A percentile compares a stretch with the other conserved stretches of the same genome.
Conservation (phyloP, 768 basidiomycete genomes). For the Psilocybe sp. region DNA sequence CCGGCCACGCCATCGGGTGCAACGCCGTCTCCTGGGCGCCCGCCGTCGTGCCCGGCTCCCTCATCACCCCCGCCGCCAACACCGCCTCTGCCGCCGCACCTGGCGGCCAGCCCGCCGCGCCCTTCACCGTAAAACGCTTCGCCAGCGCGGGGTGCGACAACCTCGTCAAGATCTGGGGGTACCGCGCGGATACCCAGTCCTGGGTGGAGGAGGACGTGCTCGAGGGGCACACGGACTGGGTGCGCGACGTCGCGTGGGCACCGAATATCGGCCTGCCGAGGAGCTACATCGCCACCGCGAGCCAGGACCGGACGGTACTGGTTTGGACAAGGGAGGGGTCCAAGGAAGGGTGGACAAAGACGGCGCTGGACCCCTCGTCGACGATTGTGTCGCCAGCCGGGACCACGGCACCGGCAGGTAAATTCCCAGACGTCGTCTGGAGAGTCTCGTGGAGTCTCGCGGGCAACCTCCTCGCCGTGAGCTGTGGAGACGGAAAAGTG, state of each 20-base stretch:
- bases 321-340: conserved; percentile 90
- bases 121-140: conserved; percentile 82
- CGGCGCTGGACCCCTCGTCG: conserved; percentile 69
- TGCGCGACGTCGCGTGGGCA: conserved; percentile 98
- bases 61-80: conserved; percentile 66
- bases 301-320: conserved; percentile 88
- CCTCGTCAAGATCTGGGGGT: conserved; percentile 91
- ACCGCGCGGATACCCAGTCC: conserved; percentile 79
- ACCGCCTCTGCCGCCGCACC: conserved; percentile 46
- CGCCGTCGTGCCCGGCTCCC: conserved; percentile 80
- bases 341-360: conserved; percentile 75
- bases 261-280: conserved; percentile 94
- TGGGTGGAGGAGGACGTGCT: conserved; percentile 91
- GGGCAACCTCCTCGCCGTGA: conserved; percentile 93
- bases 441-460: conserved; percentile 98
- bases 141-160: conserved; percentile 97
- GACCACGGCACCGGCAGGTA: conserved; percentile 54
- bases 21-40: conserved; percentile 99
- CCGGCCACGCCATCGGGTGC: conserved; percentile 93
- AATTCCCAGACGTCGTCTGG: conserved; percentile 98
- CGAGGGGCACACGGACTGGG: conserved; percentile 96
- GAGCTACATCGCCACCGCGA: conserved; percentile 94
- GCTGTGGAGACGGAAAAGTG: conserved; percentile 97
- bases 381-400: conserved; percentile 43
- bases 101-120: conserved; percentile 30